Base-by-base conservation (phyloP, 2,329 filamentous ascomycete species). In the Aureobasidium sp. region DNA sequence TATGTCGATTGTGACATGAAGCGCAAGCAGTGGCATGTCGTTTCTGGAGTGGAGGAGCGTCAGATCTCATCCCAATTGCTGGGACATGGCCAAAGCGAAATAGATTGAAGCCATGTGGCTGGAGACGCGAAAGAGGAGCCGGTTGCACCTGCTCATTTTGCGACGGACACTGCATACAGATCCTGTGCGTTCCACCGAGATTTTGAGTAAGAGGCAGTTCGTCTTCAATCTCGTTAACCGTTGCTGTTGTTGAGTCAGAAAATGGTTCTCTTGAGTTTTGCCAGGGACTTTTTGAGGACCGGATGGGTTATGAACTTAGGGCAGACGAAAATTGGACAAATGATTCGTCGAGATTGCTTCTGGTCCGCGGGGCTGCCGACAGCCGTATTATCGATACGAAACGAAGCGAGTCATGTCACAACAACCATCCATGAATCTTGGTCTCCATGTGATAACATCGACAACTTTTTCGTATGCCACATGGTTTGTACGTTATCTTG, bases 41-140 rank as follows among this genome's bases (percentile, higher is more conserved):
- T 57, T 41, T 37, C 1, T 55, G 10, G 8, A 54, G 37, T 30
- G 37, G 27, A 57, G 41, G 6, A 37, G 15, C 37, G 9, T 16
- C 30, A 47, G 42, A 47, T 58, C 54, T 58, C 41, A n/a, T 44
- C 54, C 54, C 41, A 58, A 25, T 32, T 37, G 32, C 41, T 30
- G 54, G 54, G 54, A 58, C 54, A 30, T 29, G 37, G n/a, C 10
- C 29, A 37, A 58, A 32, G 32, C 37, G 36, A 58, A 34, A 55
- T 44, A 58, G 21, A 58, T 42, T 58, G 52, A 34, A 36, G 52
- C 52, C 50, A 55, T 8, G 47, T 44, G 48, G 48, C 48, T 25
- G 37, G 32, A 15, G 29, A 48, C 32, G 34, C 36, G 11, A 27
- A 54, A 41, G 52, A 42, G 21, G 0, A 25, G n/a, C 37, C 52